Base-by-base conservation (phyloP, 345 rosid genomes). In the Acer campestre region DNA sequence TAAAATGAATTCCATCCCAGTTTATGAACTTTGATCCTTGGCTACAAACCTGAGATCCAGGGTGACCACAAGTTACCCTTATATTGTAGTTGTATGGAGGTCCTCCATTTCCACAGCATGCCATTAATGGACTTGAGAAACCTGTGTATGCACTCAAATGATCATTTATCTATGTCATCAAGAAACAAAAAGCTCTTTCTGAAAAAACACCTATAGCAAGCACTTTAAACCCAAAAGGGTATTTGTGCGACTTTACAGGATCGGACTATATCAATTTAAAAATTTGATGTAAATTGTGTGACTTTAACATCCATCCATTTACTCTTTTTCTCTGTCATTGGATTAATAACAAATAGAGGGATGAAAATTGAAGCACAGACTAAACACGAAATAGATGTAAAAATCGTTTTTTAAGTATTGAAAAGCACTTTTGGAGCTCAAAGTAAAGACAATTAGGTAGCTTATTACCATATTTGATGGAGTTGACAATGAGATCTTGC, bases 31-130 rank as follows among this genome's bases (percentile, higher is more conserved):
- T 64, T 42, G 92, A 81, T 53, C 92, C 90, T 63, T 88, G 87
- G 0, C 61, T 53, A 51, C 97, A 94, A 11, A 80, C 85, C 13
- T 76, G 75, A 67, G 75, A 75, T 6, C 89, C 93, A 23, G 86
- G 86, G 14, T 84, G 74, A 1, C 97, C 92, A 79, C 98, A 94
- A 2, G 96, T 89, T 59, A 86, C 84, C 71, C 77, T 83, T 53
- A 76, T 84, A 61, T 94, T 75, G 84, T 90, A 94, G 62, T 94
- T 92, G 77, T 92, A 92, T 44, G 98, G 98, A 73, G 92, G 88
- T 16, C 97, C 97, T 75, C 98, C 97, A n/a, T 31, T 82, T 42
- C 98, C 97, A 17, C 98, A 94, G 63, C 98, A 94, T 0, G 98
- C 91, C 92, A 88, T 89, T 73, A 94, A 61, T 14, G 98, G 93